Percentiles rank a stretch among this genome's conserved stretches.
phyloP scores from a whole-genome alignment of 306 rosid genomes.

The Fragaria ananassa region DNA sequence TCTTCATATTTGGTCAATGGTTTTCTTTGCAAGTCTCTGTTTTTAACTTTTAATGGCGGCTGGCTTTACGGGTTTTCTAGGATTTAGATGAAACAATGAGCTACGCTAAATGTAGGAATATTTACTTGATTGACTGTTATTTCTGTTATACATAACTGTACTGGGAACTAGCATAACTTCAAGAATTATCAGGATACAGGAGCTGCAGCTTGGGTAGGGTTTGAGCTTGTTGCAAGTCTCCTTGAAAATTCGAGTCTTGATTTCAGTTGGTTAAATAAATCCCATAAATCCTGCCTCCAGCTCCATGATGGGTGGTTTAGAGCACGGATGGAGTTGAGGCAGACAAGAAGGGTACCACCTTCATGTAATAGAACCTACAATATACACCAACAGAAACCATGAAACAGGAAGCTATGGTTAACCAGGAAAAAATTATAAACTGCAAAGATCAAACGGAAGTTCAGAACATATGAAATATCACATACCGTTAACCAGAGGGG shows the following conservation, averaged over 20 bases:
- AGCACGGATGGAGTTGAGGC: slow-evolving; percentile 90
- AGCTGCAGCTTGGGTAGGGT: slow-evolving; percentile 36
- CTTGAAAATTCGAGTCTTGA: slow-evolving; percentile 32
- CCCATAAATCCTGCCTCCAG: slow-evolving; percentile 64
- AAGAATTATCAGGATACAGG: background rate
- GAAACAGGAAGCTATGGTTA: background rate
- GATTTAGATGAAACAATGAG: background rate
- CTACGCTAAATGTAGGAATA: background rate
- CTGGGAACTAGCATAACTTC: background rate
- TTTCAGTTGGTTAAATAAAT: slow-evolving; percentile 38
- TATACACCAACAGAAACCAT: slow-evolving; percentile 21
- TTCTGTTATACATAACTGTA: background rate
- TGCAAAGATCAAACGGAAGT: background rate
- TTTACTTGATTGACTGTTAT: background rate
- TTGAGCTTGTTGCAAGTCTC: slow-evolving; percentile 24
- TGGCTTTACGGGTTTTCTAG: background rate
- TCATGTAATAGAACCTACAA: slow-evolving; percentile 93
- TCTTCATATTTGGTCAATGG: slow-evolving; percentile 5
- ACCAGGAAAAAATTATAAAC: background rate
- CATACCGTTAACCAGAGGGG: slow-evolving; percentile 96
- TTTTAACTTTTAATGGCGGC: no score
- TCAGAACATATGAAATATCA: background rate
- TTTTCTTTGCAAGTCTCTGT: background rate
- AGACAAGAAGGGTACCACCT: slow-evolving; percentile 92
- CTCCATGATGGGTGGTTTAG: slow-evolving; percentile 82